Evolutionary conservation across 2,329 filamentous ascomycete genomes (phyloP), one percentile per base, ranked within the genome.

Genomic region (Penicillium expansum): DNA sequence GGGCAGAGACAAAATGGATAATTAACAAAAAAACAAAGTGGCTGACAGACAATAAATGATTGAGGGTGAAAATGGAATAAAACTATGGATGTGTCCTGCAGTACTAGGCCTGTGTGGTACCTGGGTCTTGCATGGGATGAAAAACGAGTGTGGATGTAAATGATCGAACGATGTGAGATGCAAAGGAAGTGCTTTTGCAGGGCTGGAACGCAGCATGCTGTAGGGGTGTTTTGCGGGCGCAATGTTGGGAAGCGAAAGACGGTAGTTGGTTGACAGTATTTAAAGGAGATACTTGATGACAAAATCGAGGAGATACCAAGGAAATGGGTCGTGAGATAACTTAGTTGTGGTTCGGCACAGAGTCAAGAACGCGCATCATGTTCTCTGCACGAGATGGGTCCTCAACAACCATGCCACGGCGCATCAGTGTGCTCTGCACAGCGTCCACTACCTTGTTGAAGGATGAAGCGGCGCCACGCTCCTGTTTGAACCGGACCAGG

Each of bases 401-500:
- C 37, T 83, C 78, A 27, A 96, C 85, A 30, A 96, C 76, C 64
- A 92, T 77, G 27, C 81, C 80, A 29, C 87, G 84, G 58, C 79
- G 79, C 61, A 80, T 81, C 71, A 95, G 86, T 16, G 91, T 83
- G 20, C 83, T 80, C 62, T 87, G 83, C 65, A 97, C 80, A 3
- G 89, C 88, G 57, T 92, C 88, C 27, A 95, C 84, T 10, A 96
- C 89, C 69, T 86, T 87, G 71, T 91, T 84, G 77, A 97, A 96
- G 65, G 89, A 94, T 67, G 89, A 94, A 37, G 91, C 92, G 1
- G 93, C 92, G n/a, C 93, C 94, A 56, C 87, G 87, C 69, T 94
- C 91, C 69, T 97, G 92, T 1, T 90, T 93, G 72, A 97, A 91
- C 35, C 91, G 88, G 30, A 90, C 86, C 62, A 97, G 86, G 71